phyloP scores from a whole-genome alignment of 345 rosid species.

The Pseudoturritis turrita region DNA sequence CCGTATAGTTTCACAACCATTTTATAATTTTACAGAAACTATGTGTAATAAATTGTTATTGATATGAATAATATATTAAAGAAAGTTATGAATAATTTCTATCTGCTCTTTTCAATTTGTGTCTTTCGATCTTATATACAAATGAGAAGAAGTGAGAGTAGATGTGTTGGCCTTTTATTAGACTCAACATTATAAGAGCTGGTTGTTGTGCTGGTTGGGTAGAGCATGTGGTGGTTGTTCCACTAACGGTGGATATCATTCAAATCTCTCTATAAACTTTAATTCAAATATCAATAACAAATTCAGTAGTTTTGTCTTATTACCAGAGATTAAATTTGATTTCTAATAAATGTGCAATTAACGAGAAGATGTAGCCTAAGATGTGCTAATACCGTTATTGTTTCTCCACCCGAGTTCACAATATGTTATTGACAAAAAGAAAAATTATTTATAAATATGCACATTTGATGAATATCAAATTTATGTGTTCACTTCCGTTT shows the following conservation, averaged over 20 bases:
- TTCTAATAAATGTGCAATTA: no score
- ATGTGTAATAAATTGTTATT: neutral
- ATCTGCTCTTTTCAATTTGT: neutral
- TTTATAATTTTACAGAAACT: neutral
- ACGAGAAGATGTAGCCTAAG: no score
- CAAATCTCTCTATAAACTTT: neutral
- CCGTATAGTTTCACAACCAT: conserved; percentile 84
- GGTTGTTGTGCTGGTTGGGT: conserved; percentile 30
- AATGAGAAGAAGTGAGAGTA: conserved; percentile 7
- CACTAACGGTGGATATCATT: conserved; percentile 11
- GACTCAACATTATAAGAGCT: conserved; percentile 15
- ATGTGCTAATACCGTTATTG: no score
- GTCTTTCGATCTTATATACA: neutral
- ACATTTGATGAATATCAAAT: no score
- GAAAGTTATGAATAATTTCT: neutral
- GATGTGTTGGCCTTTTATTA: conserved; percentile 21
- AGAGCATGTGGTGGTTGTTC: conserved; percentile 34
- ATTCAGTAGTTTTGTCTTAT: neutral
- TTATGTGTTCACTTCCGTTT: no score
- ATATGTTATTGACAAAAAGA: no score
- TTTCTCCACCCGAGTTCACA: no score
- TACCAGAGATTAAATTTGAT: neutral
- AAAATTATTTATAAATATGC: no score
- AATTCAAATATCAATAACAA: neutral
- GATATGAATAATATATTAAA: neutral